Conservation (phyloP, 768 basidiomycete species). For the Suillus tomentosus region DNA sequence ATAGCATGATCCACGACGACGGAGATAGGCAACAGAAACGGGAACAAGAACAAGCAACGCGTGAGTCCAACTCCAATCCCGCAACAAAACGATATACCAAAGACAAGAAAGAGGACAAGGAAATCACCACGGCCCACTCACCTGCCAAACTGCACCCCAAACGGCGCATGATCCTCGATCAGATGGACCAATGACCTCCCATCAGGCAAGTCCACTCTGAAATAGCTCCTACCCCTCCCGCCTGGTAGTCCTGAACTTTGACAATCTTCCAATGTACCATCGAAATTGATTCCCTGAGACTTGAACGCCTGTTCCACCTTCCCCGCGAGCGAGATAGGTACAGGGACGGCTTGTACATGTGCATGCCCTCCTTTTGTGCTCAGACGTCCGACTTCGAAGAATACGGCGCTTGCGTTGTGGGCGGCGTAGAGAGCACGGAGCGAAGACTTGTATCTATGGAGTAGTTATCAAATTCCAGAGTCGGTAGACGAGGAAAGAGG, state of each 20-base stretch:
- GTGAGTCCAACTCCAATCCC: background rate
- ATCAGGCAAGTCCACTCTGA: slow-evolving; percentile 87
- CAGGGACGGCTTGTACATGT: slow-evolving; percentile 84
- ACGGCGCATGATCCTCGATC: slow-evolving; percentile 74
- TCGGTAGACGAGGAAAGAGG: slow-evolving; percentile 6
- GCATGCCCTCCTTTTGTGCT: slow-evolving; percentile 91
- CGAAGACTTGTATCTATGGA: slow-evolving; percentile 72
- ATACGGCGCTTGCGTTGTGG: slow-evolving; percentile 66
- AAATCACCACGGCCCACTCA: slow-evolving; percentile 38
- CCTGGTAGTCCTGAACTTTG: slow-evolving; percentile 39
- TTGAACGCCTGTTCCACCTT: slow-evolving; percentile 73
- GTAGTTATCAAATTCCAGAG: slow-evolving; percentile 6
- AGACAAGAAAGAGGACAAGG: background rate
- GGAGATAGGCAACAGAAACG: background rate
- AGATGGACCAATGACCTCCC: slow-evolving; percentile 86
- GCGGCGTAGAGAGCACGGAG: slow-evolving; percentile 72
- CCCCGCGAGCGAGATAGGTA: slow-evolving; percentile 63
- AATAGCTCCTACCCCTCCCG: slow-evolving; percentile 59
- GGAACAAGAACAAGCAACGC: background rate
- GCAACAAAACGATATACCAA: background rate
- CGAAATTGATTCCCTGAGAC: slow-evolving; percentile 69
- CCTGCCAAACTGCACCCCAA: slow-evolving; percentile 94
- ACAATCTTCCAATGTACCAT: slow-evolving; percentile 54
- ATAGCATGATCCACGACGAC: background rate
- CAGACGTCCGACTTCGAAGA: slow-evolving; percentile 87